Evolutionary conservation across 345 rosid genomes (phyloP), one percentile per base, ranked within the genome.

Genomic region (Viola odorata): DNA sequence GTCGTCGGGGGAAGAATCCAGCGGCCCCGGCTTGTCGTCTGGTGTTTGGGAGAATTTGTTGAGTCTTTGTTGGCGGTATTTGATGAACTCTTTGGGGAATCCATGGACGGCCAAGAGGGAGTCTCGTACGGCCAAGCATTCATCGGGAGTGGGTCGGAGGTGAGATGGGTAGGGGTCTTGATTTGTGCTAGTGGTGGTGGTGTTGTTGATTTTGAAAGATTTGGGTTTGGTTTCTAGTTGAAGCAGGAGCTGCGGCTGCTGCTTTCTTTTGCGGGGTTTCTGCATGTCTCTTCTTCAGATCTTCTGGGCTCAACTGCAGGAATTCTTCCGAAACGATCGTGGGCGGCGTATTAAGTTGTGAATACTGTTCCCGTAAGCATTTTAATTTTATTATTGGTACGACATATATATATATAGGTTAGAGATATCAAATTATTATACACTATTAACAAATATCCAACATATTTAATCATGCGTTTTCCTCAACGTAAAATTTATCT

Each of bases 31-130:
- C 11, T 39, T 47, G 6, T 50, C n/a, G 8, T 50, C 40, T 17
- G 16, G 3, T 16, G 44, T 8, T 48, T 12, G 55, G 12, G 12
- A 16, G 48, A 4, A 41, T 55, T 63, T 47, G 60, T 23, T 23
- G 32, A 23, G 81, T 69, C 98, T 81, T 60, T 54, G 81, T 16
- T 66, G 44, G 58, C 94, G 89, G 73, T 87, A 85, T 69, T 73
- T 78, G 71, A 74, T 70, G 62, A 83, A 83, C 56, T 83, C 73
- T 50, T n/a, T 67, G 37, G 88, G 88, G 78, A 83, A 81, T 45
- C 85, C 88, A n/a, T 85, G 85, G 54, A 74, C 62, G 61, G 79
- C 67, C 72, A 79, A 51, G 57, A 83, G 86, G 39, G 74, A 73
- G 78, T 85, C 86, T 44, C 86, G 75, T 3, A 81, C 65, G 74